Conservation (phyloP, 805 yeast genomes). For the Metschnikowia reukaufii region DNA sequence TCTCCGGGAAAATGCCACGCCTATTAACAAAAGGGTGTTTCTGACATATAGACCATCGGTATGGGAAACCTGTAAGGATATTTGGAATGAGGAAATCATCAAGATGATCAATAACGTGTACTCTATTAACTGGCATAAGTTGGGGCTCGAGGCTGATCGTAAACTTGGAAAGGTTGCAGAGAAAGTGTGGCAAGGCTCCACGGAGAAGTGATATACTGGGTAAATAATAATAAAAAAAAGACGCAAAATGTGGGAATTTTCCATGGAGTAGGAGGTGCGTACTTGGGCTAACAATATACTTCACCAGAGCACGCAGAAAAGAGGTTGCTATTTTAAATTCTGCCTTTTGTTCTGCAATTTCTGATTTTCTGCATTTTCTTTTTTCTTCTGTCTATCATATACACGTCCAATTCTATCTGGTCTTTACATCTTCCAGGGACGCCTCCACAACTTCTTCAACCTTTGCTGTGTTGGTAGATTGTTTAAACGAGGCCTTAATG, state of each 20-base stretch:
- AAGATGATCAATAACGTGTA: conserved; percentile 64
- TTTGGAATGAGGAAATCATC: conserved; percentile 77
- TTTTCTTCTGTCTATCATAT: too few relatives aligned
- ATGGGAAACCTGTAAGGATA: conserved; percentile 65
- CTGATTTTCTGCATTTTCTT: too few relatives aligned
- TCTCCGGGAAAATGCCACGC: conserved; percentile 43
- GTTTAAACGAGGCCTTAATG: conserved; percentile 49
- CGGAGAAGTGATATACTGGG: conserved; percentile 13
- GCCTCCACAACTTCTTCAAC: neutral
- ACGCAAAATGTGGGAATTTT: neutral
- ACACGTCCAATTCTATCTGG: too few relatives aligned
- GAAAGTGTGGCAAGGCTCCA: conserved; percentile 20
- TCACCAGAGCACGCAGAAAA: too few relatives aligned
- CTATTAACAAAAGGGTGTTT: conserved; percentile 33
- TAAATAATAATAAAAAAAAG: neutral
- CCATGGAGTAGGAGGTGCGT: neutral
- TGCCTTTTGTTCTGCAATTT: too few relatives aligned
- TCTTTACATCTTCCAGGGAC: neutral
- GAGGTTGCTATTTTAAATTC: too few relatives aligned
- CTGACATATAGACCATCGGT: conserved; percentile 38
- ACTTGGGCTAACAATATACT: neutral
- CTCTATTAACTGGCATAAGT: conserved; percentile 48
- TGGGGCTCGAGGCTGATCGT: conserved; percentile 36
- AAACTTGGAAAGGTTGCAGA: conserved; percentile 31
- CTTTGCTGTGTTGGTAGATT: conserved; percentile 14